Conservation (phyloP, 148 eudicot species). For the Silene conica region DNA sequence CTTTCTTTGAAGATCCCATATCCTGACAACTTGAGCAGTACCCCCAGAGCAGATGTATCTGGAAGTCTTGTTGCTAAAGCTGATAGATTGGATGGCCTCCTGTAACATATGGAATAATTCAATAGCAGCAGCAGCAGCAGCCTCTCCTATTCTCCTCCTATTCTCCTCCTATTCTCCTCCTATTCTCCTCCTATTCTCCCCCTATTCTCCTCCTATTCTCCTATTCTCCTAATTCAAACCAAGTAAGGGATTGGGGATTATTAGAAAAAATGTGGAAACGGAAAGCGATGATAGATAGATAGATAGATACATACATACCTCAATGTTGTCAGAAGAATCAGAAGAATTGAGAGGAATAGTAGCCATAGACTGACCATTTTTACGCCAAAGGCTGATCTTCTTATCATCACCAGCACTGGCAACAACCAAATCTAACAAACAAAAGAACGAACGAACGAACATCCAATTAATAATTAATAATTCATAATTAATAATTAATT, state of each 20-base stretch:
- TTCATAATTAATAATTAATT: not conserved
- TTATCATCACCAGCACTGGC: slow-evolving; percentile 95
- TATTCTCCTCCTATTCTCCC: too few relatives aligned
- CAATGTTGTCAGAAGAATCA: slow-evolving; percentile 59
- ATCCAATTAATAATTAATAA: not conserved
- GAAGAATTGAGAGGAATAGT: slow-evolving; percentile 55
- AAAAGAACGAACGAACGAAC: not conserved
- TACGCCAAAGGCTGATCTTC: slow-evolving; percentile 74
- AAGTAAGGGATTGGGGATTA: too few relatives aligned
- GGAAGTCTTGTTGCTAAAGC: slow-evolving; percentile 87
- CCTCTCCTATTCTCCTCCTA: too few relatives aligned
- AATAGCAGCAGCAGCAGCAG: too few relatives aligned
- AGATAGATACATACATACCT: slow-evolving; percentile 33
- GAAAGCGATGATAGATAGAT: not conserved
- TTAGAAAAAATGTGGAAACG: too few relatives aligned
- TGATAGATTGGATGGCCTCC: slow-evolving; percentile 71
- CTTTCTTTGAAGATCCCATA: slow-evolving; percentile 94
- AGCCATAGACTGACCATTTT: slow-evolving; percentile 76
- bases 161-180: too few relatives aligned
- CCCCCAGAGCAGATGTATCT: slow-evolving; percentile 92
- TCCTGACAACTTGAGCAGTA: slow-evolving; percentile 78
- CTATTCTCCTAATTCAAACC: not conserved
- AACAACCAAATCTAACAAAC: slow-evolving; percentile 77
- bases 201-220: too few relatives aligned
- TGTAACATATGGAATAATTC: slow-evolving; percentile 17